Evolutionary conservation across 805 yeast species (phyloP), one percentile per base, ranked within the genome.

Genomic region (Kazachstania africana): DNA sequence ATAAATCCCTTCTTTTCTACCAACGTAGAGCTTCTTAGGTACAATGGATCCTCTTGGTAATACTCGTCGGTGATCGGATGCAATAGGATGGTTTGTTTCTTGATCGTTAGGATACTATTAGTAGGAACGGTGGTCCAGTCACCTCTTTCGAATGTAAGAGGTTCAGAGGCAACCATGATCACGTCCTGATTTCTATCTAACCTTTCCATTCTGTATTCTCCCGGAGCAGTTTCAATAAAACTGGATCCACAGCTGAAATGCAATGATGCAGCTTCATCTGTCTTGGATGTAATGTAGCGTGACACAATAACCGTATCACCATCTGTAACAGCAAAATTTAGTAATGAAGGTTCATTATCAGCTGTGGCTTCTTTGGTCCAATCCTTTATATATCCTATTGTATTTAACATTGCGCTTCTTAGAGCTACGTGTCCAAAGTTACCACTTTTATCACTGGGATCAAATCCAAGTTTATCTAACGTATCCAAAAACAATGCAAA

Each of bases 61-160:
- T 75, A 87, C 55, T 91, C 95, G 53, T 91, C 97, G 28, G 68
- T 62, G 26, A 91, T 81, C 2, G 98, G 98, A 52, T 87, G 94
- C 60, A 91, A 60, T 29, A 91, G 62, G 3, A 91, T 91, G 1
- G 94, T 83, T 53, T 87, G 94, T 34, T 74, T 76, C 40, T 74
- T 76, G 36, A 91, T 75, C 0, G 95, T 81, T 12, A 91, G 55
- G 1, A 78, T 62, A 3, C 96, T 80, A 53, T 91, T 91, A 1
- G 97, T 80, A 2, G 97, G 97, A 1, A 91, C 93, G 3, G 95
- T 78, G 31, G 88, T 81, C 98, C 98, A 91, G 57, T 91, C 98
- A 24, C 87, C 88, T 34, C 98, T 63, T 59, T 91, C 97, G 55
- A 91, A 91, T 0, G 98, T 91, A 35, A 91, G 65, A 0, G 98